phyloP scores from a whole-genome alignment of 1,284 basidiomycete genomes.

The Apiotrichum gracile region DNA sequence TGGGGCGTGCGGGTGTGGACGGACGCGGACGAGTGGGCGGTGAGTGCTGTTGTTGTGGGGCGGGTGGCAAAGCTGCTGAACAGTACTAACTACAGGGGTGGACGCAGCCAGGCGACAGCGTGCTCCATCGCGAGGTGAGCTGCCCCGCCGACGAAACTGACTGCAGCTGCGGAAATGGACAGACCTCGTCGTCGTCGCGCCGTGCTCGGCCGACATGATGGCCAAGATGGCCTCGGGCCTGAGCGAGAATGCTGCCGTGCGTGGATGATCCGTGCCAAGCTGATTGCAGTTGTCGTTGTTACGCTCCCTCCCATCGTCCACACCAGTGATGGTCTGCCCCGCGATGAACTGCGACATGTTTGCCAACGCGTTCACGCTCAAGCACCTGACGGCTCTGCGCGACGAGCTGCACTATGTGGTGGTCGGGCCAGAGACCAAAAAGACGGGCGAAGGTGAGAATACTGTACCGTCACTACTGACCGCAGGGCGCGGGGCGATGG shows the following conservation, averaged over 20 bases:
- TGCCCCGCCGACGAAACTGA: neutral
- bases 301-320: conserved; percentile 72
- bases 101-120: neutral
- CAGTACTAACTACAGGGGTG: neutral
- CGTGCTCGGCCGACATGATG: conserved; percentile 90
- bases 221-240: conserved; percentile 81
- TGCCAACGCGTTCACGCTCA: conserved; percentile 77
- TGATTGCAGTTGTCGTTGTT: conserved; percentile 71
- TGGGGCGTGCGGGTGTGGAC: conserved; percentile 70
- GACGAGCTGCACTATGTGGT: conserved; percentile 74
- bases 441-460: no score
- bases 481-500: conserved; percentile 80
- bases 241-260: conserved; percentile 82
- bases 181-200: conserved; percentile 86
- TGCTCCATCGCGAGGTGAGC: neutral
- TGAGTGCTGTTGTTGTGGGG: conserved; percentile 44
- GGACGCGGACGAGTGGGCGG: conserved; percentile 84
- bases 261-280: conserved; percentile 25
- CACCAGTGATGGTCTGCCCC: conserved; percentile 82
- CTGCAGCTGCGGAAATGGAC: conserved; percentile 78
- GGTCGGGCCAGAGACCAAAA: conserved; percentile 58
- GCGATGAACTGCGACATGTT: conserved; percentile 99
- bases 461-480: conserved; percentile 47
- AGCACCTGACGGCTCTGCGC: conserved; percentile 65
- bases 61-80: neutral